Conservation (phyloP, 1,284 basidiomycete genomes). For the Boletus chippewaensis region DNA sequence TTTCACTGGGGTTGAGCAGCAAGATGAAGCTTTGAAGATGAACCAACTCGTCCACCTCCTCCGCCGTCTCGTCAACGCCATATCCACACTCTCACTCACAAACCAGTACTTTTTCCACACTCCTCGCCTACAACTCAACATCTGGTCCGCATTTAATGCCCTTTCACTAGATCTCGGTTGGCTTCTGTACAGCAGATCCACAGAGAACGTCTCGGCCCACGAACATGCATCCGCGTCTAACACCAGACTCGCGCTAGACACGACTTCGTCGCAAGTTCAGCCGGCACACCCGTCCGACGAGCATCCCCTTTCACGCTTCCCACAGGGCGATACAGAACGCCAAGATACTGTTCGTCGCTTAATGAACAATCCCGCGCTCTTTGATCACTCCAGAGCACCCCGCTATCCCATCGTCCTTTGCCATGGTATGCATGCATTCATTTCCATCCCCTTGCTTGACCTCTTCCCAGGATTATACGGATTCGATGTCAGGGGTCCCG, state of each 20-base stretch:
- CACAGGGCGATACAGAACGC: conserved; percentile 2
- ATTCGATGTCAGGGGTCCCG: conserved; percentile 80
- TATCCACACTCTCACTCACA: conserved; percentile 60
- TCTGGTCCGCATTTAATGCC: conserved; percentile 9
- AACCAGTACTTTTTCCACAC: conserved; percentile 45
- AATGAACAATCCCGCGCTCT: conserved; percentile 66
- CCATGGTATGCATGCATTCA: conserved; percentile 62
- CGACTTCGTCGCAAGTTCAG: not conserved
- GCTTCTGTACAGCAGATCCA: not conserved
- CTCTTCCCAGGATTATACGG: conserved; percentile 76
- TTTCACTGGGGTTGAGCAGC: not conserved
- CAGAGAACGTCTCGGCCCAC: not conserved
- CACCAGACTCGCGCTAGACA: not conserved
- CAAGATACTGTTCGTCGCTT: conserved; percentile 64
- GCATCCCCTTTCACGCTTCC: conserved; percentile 1
- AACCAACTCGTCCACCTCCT: conserved; percentile 45
- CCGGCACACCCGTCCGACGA: not conserved
- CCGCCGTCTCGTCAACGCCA: conserved; percentile 57
- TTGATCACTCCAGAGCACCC: conserved; percentile 71
- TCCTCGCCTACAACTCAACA: not conserved
- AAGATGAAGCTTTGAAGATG: conserved; percentile 13
- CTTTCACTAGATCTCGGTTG: not conserved
- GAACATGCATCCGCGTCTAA: not conserved
- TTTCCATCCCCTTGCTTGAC: conserved; percentile 10
- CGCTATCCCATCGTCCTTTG: conserved; percentile 90